Evolutionary conservation across 495 filamentous ascomycete genomes (phyloP).

Genomic region (Lepraria neglecta): DNA sequence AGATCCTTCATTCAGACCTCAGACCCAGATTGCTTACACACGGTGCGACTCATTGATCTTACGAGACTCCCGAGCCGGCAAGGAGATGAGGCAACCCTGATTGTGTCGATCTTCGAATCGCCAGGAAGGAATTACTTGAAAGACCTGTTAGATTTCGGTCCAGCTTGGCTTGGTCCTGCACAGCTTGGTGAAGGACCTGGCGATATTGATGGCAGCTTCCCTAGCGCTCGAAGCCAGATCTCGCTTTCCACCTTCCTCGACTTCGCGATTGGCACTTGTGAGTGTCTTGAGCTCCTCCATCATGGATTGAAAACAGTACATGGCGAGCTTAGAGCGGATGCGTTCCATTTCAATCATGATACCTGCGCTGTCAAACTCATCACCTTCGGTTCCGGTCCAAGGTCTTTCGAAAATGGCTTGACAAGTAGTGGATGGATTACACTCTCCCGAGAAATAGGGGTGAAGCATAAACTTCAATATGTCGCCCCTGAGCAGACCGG

Average conservation of each 20-base stretch:
- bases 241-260: constrained; percentile 71
- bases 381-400: constrained; percentile 74
- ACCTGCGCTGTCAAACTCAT: constrained; percentile 66
- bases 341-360: constrained; percentile 73
- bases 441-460: constrained; percentile 69
- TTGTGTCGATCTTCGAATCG: constrained; percentile 73
- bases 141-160: constrained; percentile 66
- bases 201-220: constrained; percentile 22
- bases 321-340: constrained; percentile 79
- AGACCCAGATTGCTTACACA: constrained; percentile 68
- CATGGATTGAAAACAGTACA: constrained; percentile 77
- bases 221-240: constrained; percentile 50
- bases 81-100: constrained; percentile 56
- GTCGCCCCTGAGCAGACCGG: constrained; percentile 91
- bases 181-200: constrained; percentile 45
- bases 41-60: constrained; percentile 67
- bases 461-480: constrained; percentile 76
- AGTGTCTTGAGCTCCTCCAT: constrained; percentile 80
- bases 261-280: constrained; percentile 78
- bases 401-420: constrained; percentile 82
- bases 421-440: constrained; percentile 78
- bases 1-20: constrained; percentile 61
- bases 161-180: constrained; percentile 58
- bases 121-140: constrained; percentile 67
- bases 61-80: constrained; percentile 56